Percentiles rank a stretch among this genome's conserved stretches.
Conservation (phyloP, 352 stramenopile genomes). For the Phytopythium litorale region DNA sequence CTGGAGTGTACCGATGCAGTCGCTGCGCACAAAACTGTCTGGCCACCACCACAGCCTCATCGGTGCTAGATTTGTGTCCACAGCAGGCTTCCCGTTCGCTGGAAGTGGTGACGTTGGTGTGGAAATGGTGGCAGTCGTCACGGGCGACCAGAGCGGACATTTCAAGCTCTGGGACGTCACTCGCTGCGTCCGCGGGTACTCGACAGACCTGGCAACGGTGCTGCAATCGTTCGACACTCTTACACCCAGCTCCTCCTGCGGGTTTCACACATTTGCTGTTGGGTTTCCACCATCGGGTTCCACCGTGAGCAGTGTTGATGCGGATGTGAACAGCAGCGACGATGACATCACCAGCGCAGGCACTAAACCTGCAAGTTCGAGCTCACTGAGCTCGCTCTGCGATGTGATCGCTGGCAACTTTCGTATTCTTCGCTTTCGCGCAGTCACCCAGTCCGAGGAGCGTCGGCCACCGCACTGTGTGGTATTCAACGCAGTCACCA, state of each 20-base stretch:
- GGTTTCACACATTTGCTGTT: slow-evolving; percentile 32
- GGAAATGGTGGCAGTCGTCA: slow-evolving; percentile 24
- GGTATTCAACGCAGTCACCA: slow-evolving; percentile 55
- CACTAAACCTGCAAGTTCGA: slow-evolving; percentile 29
- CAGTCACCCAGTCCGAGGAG: slow-evolving; percentile 14
- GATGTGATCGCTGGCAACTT: slow-evolving; percentile 55
- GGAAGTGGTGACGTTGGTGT: not conserved
- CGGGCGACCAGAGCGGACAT: slow-evolving; percentile 63
- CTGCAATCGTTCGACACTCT: slow-evolving; percentile 52
- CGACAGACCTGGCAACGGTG: slow-evolving; percentile 23
- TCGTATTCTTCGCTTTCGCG: slow-evolving; percentile 51
- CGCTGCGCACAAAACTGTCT: slow-evolving; percentile 45
- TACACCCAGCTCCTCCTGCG: slow-evolving; percentile 32
- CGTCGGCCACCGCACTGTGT: slow-evolving; percentile 31
- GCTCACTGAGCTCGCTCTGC: slow-evolving; percentile 20
- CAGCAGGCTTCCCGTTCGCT: not conserved
- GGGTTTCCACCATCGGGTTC: slow-evolving; percentile 23
- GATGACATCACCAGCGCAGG: slow-evolving; percentile 28
- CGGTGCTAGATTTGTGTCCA: slow-evolving; percentile 59
- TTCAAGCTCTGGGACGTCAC: slow-evolving; percentile 82
- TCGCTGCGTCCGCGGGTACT: slow-evolving; percentile 38
- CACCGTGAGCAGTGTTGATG: not conserved
- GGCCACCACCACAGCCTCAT: slow-evolving; percentile 72
- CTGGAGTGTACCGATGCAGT: slow-evolving; percentile 54
- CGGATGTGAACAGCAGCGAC: slow-evolving; percentile 28